Base-by-base conservation (phyloP, 2,329 filamentous ascomycete species). In the Amylocarpus encephaloides region DNA sequence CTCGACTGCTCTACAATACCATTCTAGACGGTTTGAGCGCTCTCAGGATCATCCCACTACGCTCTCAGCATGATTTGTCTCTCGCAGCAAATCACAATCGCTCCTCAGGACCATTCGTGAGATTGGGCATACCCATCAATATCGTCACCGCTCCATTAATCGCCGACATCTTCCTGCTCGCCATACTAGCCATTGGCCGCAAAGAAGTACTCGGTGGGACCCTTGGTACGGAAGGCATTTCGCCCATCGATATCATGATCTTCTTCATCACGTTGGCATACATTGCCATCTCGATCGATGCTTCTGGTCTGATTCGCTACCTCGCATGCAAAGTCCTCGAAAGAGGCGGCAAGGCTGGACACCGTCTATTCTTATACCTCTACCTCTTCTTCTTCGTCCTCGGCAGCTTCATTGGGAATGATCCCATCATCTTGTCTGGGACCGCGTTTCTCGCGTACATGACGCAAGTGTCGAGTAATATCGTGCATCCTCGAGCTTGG, bases 361-460 rank as follows among this genome's bases (percentile, higher is more conserved):
- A 83, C 52, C 68, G 75, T 22, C 71, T 89, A 1, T 89, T 84
- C 70, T 82, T 88, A 65, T 87, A 84, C 62, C 78, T 88, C 3
- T 88, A 88, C 59, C 67, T 73, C 34, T 88, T 89, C 70, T 88
- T 88, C 70, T 87, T 87, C 55, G 64, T 66, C 4, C 66, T 88
- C 1, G 83, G 83, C 1, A 79, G 71, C 60, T 84, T 85, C 58
- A 83, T 88, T 44, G 85, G 85, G 6, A 89, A 88, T 51, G 85
- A 89, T 56, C 85, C 85, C 0, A 83, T 88, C 55, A 86, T 88
- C 47, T 68, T 88, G 0, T 87, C 84, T 0, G 85, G 85, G 1
- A 89, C 85, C 0, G 78, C 85, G 0, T 88, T 88, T 49, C 73
- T 88, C 11, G 82, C 85, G 2, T 89, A 89, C 66, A 86, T 89